Percentiles rank a stretch among this genome's conserved stretches.
Evolutionary conservation across 306 rosid genomes (phyloP).

Genomic region (Vigna radiata): DNA sequence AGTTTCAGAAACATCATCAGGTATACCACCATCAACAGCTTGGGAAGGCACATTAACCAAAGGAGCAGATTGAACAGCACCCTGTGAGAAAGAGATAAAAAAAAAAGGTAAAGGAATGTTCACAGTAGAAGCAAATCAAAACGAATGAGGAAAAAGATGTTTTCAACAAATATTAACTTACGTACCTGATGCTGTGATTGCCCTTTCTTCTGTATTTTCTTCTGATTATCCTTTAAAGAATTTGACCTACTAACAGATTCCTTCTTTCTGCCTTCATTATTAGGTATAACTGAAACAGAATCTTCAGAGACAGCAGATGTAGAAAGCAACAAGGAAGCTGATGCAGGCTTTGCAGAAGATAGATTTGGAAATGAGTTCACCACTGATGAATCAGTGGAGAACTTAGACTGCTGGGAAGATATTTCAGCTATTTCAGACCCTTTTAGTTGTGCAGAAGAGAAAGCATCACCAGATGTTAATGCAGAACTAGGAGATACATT

Average conservation of each 20-base stretch:
- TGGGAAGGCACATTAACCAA: constrained; percentile 44
- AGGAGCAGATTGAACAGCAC: constrained; percentile 53
- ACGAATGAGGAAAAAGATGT: constrained; percentile 10
- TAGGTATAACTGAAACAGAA: constrained; percentile 46
- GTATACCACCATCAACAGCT: constrained; percentile 44
- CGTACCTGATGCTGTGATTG: constrained; percentile 69
- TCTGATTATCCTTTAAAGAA: constrained; percentile 70
- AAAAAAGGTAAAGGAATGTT: not conserved
- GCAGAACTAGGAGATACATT: constrained; percentile 55
- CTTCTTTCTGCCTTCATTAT: constrained; percentile 54
- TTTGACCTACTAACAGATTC: constrained; percentile 68
- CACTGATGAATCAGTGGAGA: constrained; percentile 47
- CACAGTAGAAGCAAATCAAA: constrained; percentile 3
- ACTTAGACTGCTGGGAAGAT: constrained; percentile 46
- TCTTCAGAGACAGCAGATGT: constrained; percentile 49
- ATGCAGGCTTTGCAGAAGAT: constrained; percentile 49
- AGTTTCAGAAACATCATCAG: constrained; percentile 51
- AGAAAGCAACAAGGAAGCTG: constrained; percentile 45
- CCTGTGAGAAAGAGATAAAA: constrained; percentile 46
- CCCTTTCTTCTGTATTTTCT: constrained; percentile 60
- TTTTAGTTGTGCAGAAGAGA: constrained; percentile 50
- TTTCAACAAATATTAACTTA: constrained; percentile 16
- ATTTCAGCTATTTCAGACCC: constrained; percentile 48
- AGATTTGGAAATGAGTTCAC: constrained; percentile 47
- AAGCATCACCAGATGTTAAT: constrained; percentile 50